Base-by-base conservation (phyloP, 495 filamentous ascomycete species). In the Podospora pseudoanserina region DNA sequence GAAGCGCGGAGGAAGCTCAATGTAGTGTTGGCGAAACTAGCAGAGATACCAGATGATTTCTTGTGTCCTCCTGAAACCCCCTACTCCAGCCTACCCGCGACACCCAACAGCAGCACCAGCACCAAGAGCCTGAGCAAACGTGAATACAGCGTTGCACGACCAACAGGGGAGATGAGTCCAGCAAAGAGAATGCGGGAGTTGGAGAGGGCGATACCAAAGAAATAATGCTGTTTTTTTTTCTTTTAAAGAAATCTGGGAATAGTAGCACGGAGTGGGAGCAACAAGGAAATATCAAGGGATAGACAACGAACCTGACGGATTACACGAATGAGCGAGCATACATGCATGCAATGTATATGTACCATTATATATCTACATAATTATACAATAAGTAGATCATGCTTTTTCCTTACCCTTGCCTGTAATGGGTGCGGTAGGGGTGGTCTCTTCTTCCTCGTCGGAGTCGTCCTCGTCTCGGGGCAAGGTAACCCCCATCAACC, bases 401-500 rank as follows among this genome's bases (percentile, higher is more conserved):
- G 28, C 54, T 44, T 58, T 64, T 58, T 20, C 20, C n/a, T 61
- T 49, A 49, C 18, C 28, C 16, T 57, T 39, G n/a, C 30, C 58
- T 20, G 18, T 54, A 11, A 9, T 32, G 30, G 30, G 7, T 23
- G 23, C 34, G 39, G 39, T 3, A 3, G 15, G 2, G 39, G 39
- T 49, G 39, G 39, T 49, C 0, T 49, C 23, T 19, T 64, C 11
- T 5, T 72, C 70, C 1, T 71, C 77, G 54, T 75, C 72, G 19
- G 75, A 77, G 11, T 84, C 82, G 15, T 80, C 86, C 64, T 96
- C 93, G 74, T 96, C 91, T 68, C 91, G 83, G 0, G 94, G 94
- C 68, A 97, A 79, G 44, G 84, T 80, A 70, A 97, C 80, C 30
- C 92, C 91, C 92, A 97, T 89, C 83, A 93, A 85, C 4, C 88